Evolutionary conservation across 371 early-diverging fungal species (phyloP).

Genomic region (Rhizomucor pusillus): DNA sequence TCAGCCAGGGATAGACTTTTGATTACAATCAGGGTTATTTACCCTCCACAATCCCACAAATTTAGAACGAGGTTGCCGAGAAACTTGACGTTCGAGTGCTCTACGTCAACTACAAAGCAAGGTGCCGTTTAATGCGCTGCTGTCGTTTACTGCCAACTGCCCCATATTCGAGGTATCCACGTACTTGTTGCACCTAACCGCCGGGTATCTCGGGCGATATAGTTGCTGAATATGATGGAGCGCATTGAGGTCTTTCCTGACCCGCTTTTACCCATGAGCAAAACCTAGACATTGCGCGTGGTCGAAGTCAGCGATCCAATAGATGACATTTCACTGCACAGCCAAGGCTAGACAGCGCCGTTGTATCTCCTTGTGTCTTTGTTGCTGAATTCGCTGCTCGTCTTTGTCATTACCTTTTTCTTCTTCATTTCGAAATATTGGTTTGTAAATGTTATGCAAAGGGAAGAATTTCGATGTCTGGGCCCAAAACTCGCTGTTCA

Average conservation of each 20-base stretch:
- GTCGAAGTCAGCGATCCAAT: too few species aligned
- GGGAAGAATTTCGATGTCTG: too few species aligned
- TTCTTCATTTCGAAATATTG: too few species aligned
- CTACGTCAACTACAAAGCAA: constrained; percentile 81
- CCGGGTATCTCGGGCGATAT: constrained; percentile 92
- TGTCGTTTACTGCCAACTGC: background rate
- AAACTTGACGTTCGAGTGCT: constrained; percentile 93
- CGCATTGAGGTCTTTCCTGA: constrained; percentile 98
- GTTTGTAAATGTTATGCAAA: too few species aligned
- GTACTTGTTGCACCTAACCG: constrained; percentile 93
- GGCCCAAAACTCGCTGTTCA: too few species aligned
- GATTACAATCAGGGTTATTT: constrained; percentile 6
- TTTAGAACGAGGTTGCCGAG: constrained; percentile 92
- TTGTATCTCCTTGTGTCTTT: too few species aligned
- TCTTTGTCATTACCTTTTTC: too few species aligned
- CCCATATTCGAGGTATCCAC: background rate
- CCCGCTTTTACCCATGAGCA: constrained; percentile 97
- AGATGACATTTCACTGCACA: too few species aligned
- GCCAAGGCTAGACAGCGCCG: too few species aligned
- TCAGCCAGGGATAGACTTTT: background rate
- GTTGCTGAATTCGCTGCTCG: too few species aligned
- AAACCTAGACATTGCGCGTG: constrained; percentile 54
- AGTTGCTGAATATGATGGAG: constrained; percentile 96
- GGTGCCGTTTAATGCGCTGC: background rate
- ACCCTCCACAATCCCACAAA: constrained; percentile 96